Base-by-base conservation (phyloP, 1,139 yeast species). In the Suhomyces atakaporum region DNA sequence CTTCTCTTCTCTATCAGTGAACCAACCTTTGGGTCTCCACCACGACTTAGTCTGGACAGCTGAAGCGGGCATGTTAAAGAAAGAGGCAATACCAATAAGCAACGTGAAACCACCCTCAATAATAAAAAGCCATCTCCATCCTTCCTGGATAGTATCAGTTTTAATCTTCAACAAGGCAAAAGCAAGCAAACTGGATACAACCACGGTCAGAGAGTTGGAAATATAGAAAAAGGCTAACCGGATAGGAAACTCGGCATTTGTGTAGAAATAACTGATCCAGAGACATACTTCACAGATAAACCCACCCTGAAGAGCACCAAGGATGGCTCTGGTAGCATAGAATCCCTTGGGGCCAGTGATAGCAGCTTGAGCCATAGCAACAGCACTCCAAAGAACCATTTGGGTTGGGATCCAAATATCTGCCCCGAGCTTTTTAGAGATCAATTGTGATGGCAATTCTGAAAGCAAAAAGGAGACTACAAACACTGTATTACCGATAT, bases 331-430 rank as follows among this genome's bases (percentile, higher is more conserved):
- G 16, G 59, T 53, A 16, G 46, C 50, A 16, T 54, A 45, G 34
- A 58, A 60, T 5, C 46, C 44, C n/a, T 25, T 66, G 53, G 3
- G 31, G 19, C 53, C 43, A 29, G 54, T 62, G 13, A 77, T 51
- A 13, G 60, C 58, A 29, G 69, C 69, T 49, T 77, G 81, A n/a
- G 60, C 46, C 25, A 72, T 55, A 1, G 80, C 70, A 4, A 75
- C 74, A 11, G 69, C 38, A 26, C 78, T 69, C 82, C 82, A 77
- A 2, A 60, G 38, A 7, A 58, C 46, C 56, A 77, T 66, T 47
- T 77, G 81, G 23, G 64, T 56, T 1, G 83, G 83, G 32, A 77
- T 66, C 69, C 78, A 77, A 28, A 66, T 45, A 49, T 76, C 80
- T 3, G 79, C 69, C 7, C 82, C 82, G 18, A 77, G 38, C 36